These are phyloP conservation scores for Penicillium sp. DNA, from an alignment of 2,329 filamentous ascomycete genomes.

Conservation along the genomic window DNA sequence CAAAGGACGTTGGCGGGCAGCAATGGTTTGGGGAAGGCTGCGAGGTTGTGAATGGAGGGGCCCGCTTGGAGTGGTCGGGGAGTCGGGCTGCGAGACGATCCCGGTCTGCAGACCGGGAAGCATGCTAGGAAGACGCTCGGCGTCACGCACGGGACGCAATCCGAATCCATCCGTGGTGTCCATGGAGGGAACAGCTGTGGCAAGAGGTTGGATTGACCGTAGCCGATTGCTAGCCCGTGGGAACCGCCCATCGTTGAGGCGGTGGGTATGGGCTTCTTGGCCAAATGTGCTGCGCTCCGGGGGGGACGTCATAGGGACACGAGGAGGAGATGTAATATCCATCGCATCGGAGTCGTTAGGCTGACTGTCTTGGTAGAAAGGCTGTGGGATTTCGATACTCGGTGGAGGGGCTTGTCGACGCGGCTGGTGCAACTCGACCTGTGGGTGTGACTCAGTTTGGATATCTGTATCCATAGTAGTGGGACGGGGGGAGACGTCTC, in stretches of 20 bases:
- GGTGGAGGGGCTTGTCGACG: slow-evolving; percentile 81
- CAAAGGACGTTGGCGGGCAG: slow-evolving; percentile 70
- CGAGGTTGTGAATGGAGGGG: slow-evolving; percentile 59
- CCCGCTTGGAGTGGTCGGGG: slow-evolving; percentile 78
- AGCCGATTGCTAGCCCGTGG: slow-evolving; percentile 48
- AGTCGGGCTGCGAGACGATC: slow-evolving; percentile 83
- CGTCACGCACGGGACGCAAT: slow-evolving; percentile 73
- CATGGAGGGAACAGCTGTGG: slow-evolving; percentile 64
- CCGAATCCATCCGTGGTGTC: slow-evolving; percentile 69
- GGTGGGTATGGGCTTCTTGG: slow-evolving; percentile 51
- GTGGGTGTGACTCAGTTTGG: slow-evolving; percentile 52
- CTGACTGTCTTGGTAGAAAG: slow-evolving; percentile 49
- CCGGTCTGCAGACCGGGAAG: slow-evolving; percentile 65
- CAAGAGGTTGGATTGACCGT: slow-evolving; percentile 63
- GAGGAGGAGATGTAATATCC: slow-evolving; percentile 62
- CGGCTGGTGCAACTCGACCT: slow-evolving; percentile 56
- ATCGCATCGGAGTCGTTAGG: slow-evolving; percentile 50
- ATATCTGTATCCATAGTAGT: slow-evolving; percentile 51
- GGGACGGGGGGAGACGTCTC: slow-evolving; percentile 28
- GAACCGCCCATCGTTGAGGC: slow-evolving; percentile 38
- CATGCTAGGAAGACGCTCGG: slow-evolving; percentile 82
- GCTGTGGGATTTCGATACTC: slow-evolving; percentile 72
- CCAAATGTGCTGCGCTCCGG: slow-evolving; percentile 67
- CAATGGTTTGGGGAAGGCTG: slow-evolving; percentile 51
- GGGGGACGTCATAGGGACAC: slow-evolving; percentile 66